These are phyloP conservation scores for Erigeron philadelphicus DNA, from an alignment of 140 eudicot genomes.

Conservation along the genomic window DNA sequence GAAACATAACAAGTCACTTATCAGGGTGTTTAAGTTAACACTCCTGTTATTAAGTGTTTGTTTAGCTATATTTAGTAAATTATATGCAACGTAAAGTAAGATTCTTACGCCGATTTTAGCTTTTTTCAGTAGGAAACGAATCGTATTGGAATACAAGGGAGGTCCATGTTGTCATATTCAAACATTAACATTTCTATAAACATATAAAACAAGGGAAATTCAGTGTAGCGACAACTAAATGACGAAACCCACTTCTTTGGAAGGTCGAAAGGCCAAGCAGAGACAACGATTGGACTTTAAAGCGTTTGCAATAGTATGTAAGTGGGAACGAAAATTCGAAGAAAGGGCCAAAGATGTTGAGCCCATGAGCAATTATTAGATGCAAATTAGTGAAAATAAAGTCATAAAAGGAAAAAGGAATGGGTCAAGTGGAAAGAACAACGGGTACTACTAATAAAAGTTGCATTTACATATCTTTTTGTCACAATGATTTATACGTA, in stretches of 20 bases:
- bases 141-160: slow-evolving; percentile 14
- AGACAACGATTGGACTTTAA: slow-evolving; percentile 30
- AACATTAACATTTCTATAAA: slow-evolving; percentile 21
- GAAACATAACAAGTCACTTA: background rate
- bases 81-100: background rate
- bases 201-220: slow-evolving; percentile 23
- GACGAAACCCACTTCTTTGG: slow-evolving; percentile 35
- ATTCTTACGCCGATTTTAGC: background rate
- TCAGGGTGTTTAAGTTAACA: background rate
- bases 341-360: slow-evolving; percentile 27
- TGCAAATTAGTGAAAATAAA: slow-evolving; percentile 31
- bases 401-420: slow-evolving; percentile 32
- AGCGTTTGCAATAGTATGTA: slow-evolving; percentile 19
- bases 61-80: background rate
- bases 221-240: slow-evolving; percentile 17
- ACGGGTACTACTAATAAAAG: slow-evolving; percentile 18
- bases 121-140: slow-evolving; percentile 7
- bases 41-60: background rate
- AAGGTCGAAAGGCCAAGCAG: slow-evolving; percentile 30
- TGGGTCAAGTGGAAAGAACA: slow-evolving; percentile 39
- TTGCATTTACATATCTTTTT: slow-evolving; percentile 40
- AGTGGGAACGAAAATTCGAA: slow-evolving; percentile 31
- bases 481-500: slow-evolving; percentile 14
- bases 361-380: slow-evolving; percentile 41
- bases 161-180: slow-evolving; percentile 26